Conservation (phyloP, 345 rosid genomes). For the Mallotus nudiflorus region DNA sequence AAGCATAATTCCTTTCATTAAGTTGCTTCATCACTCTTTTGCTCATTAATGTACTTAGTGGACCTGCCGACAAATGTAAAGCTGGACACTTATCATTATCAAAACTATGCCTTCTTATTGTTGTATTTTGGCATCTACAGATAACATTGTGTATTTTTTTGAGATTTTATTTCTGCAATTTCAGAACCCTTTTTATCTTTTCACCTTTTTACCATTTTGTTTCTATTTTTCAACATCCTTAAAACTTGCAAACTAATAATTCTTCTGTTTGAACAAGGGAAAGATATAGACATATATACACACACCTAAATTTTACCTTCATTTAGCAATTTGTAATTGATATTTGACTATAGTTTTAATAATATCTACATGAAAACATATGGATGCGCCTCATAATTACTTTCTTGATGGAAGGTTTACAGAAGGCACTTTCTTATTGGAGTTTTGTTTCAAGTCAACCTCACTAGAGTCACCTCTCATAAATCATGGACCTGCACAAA, state of each 20-base stretch:
- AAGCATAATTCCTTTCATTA: neutral
- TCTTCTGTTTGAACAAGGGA: neutral
- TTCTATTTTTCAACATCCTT: too few relatives aligned
- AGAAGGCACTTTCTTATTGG: conserved; percentile 13
- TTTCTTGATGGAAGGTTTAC: neutral
- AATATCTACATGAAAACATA: too few relatives aligned
- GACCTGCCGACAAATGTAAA: conserved; percentile 7
- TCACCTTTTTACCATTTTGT: too few relatives aligned
- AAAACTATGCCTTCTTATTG: neutral
- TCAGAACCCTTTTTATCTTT: too few relatives aligned
- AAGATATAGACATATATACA: too few relatives aligned
- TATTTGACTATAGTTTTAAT: neutral
- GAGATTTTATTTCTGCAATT: too few relatives aligned
- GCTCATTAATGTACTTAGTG: conserved; percentile 3
- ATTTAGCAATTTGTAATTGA: neutral
- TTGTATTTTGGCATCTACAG: neutral
- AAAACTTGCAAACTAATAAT: too few relatives aligned
- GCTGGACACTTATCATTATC: neutral
- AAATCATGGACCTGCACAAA: neutral
- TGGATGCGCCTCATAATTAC: neutral
- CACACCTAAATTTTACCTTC: too few relatives aligned
- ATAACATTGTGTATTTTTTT: too few relatives aligned
- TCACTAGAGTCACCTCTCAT: conserved; percentile 2
- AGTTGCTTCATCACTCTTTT: conserved; percentile 18
- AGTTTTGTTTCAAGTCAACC: too few relatives aligned